Evolutionary conservation across 106 monocot species (phyloP).

Genomic region (Dendrobium chrysotoxum): DNA sequence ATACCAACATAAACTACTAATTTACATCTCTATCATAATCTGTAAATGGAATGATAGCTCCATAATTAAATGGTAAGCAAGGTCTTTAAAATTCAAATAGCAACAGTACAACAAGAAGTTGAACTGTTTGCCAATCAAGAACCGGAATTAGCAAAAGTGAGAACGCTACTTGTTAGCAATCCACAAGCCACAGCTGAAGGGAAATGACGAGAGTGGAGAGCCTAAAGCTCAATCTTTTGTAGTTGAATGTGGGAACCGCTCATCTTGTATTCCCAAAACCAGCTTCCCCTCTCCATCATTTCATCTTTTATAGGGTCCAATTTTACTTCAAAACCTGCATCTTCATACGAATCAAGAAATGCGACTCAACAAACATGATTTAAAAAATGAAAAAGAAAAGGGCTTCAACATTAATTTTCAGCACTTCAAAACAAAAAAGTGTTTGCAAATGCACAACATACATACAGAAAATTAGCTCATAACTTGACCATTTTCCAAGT

Average conservation of each 20-base stretch:
- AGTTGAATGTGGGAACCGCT: conserved; percentile 54
- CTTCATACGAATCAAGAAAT: neutral
- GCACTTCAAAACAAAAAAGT: too few relatives aligned
- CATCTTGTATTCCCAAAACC: conserved; percentile 79
- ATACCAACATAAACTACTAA: neutral
- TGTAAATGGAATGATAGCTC: neutral
- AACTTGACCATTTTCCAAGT: too few relatives aligned
- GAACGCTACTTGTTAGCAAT: too few relatives aligned
- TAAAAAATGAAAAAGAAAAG: too few relatives aligned
- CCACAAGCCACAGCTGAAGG: too few relatives aligned
- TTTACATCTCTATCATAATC: neutral
- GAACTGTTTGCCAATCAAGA: neutral
- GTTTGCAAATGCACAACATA: too few relatives aligned
- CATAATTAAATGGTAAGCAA: neutral
- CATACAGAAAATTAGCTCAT: too few relatives aligned
- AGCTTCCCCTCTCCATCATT: conserved; percentile 63
- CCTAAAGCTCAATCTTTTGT: conserved; percentile 42
- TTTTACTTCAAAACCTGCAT: conserved; percentile 54
- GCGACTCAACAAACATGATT: neutral
- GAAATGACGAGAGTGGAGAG: too few relatives aligned
- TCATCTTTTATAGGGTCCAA: conserved; percentile 55
- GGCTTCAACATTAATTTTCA: too few relatives aligned
- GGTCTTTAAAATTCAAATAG: neutral
- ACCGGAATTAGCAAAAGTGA: neutral
- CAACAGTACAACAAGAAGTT: conserved; percentile 6